These are phyloP conservation scores for Raddia distichophylla DNA, from an alignment of 176 grass and related monocot species.

Conservation along the genomic window DNA sequence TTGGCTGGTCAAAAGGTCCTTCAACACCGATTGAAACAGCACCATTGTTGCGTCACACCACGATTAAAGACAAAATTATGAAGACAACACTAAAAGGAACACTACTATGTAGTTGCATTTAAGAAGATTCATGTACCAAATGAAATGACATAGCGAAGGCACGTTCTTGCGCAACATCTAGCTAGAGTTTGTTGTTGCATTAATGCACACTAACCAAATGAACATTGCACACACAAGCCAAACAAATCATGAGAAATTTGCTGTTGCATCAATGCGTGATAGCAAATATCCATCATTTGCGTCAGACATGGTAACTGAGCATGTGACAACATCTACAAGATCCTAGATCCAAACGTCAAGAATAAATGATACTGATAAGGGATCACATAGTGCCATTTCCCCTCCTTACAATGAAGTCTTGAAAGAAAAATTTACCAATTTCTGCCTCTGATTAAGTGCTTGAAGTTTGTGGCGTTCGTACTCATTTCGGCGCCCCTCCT, in stretches of 20 bases:
- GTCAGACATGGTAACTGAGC: background rate
- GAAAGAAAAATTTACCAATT: conserved; percentile 61
- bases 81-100: background rate
- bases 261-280: background rate
- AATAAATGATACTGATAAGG: background rate
- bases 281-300: background rate
- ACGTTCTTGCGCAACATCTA: background rate
- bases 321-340: conserved; percentile 1
- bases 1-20: background rate
- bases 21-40: too few relatives aligned
- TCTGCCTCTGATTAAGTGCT: conserved; percentile 93
- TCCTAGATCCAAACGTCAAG: background rate
- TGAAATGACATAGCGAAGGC: background rate
- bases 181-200: background rate
- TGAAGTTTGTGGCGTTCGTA: conserved; percentile 98
- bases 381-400: background rate
- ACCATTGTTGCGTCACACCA: background rate
- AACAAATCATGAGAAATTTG: background rate
- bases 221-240: background rate
- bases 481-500: conserved; percentile 95
- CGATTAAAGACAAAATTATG: background rate
- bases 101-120: background rate
- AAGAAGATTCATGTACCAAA: conserved; percentile 10
- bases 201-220: background rate
- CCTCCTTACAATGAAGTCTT: conserved; percentile 5